phyloP scores from a whole-genome alignment of 805 yeast species.

The Cyberlindnera veronae region DNA sequence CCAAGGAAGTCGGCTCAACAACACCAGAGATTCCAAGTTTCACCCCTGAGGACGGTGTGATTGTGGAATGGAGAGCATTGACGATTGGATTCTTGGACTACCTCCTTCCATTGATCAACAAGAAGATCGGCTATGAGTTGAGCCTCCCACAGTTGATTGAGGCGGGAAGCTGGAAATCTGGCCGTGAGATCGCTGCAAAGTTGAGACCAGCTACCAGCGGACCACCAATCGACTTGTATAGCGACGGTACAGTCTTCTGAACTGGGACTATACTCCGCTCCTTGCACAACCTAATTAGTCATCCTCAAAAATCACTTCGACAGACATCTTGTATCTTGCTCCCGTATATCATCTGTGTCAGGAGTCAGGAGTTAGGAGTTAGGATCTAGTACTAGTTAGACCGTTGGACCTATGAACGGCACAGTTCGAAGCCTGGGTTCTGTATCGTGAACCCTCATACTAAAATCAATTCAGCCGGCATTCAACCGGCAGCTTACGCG shows the following conservation, averaged over 20 bases:
- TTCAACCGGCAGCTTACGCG: too few relatives aligned
- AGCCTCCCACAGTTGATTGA: constrained; percentile 57
- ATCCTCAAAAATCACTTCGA: too few relatives aligned
- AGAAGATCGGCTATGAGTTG: constrained; percentile 38
- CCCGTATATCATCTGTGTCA: too few relatives aligned
- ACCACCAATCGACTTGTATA: constrained; percentile 58
- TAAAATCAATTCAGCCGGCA: too few relatives aligned
- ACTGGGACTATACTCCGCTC: neutral
- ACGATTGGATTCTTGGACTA: constrained; percentile 56
- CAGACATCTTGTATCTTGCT: too few relatives aligned
- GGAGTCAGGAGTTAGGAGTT: too few relatives aligned
- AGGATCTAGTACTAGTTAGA: too few relatives aligned
- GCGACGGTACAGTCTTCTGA: constrained; percentile 66
- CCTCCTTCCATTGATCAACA: constrained; percentile 49
- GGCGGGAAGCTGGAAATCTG: constrained; percentile 69
- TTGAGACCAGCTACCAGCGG: constrained; percentile 48
- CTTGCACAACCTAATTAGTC: neutral
- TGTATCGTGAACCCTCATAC: too few relatives aligned
- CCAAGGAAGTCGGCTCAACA: constrained; percentile 28
- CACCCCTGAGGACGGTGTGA: constrained; percentile 52
- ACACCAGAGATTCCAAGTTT: constrained; percentile 43
- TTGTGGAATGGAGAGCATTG: constrained; percentile 66
- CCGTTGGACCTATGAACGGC: too few relatives aligned
- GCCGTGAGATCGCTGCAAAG: constrained; percentile 54
- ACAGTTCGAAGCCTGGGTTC: too few relatives aligned